Percentiles rank a stretch among this genome's conserved stretches.
Evolutionary conservation across 1,284 basidiomycete genomes (phyloP).

Genomic region (Thelephora terrestris): DNA sequence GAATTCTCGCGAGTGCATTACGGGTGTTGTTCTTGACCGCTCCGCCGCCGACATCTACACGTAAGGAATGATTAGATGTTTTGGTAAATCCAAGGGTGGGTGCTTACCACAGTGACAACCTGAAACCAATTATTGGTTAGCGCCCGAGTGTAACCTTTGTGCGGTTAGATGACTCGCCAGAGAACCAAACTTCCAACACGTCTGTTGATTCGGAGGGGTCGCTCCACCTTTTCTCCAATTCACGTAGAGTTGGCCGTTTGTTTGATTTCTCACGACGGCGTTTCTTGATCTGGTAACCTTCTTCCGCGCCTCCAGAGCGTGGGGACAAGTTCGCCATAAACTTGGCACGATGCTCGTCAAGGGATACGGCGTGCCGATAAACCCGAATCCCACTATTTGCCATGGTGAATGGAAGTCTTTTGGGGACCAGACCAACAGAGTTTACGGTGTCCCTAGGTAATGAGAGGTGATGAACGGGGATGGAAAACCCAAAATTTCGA

Average conservation of each 20-base stretch:
- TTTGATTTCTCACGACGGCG: neutral
- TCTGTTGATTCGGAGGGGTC: conserved; percentile 5
- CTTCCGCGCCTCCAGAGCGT: neutral
- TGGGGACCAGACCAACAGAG: conserved; percentile 26
- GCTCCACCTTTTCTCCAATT: conserved; percentile 2
- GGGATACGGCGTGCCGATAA: conserved; percentile 31
- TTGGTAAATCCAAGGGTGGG: too few species aligned
- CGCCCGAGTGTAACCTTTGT: too few species aligned
- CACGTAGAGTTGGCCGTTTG: conserved; percentile 1
- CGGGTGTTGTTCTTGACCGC: conserved; percentile 31
- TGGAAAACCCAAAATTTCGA: neutral
- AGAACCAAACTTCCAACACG: conserved; percentile 14
- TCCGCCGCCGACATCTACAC: conserved; percentile 40
- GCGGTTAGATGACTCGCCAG: conserved; percentile 5
- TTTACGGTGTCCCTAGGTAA: conserved; percentile 25
- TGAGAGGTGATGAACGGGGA: neutral
- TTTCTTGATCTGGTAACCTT: neutral
- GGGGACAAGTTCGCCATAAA: neutral
- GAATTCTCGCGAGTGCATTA: conserved; percentile 37
- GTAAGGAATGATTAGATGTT: too few species aligned
- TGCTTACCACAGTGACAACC: too few species aligned
- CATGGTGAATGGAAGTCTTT: conserved; percentile 28
- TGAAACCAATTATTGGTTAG: too few species aligned
- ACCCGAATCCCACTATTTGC: conserved; percentile 24
- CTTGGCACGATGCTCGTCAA: conserved; percentile 26